A percentile compares a stretch with the other conserved stretches of the same genome.
phyloP scores from a whole-genome alignment of 1,284 basidiomycete genomes.

The Pseudozyma flocculosa region DNA sequence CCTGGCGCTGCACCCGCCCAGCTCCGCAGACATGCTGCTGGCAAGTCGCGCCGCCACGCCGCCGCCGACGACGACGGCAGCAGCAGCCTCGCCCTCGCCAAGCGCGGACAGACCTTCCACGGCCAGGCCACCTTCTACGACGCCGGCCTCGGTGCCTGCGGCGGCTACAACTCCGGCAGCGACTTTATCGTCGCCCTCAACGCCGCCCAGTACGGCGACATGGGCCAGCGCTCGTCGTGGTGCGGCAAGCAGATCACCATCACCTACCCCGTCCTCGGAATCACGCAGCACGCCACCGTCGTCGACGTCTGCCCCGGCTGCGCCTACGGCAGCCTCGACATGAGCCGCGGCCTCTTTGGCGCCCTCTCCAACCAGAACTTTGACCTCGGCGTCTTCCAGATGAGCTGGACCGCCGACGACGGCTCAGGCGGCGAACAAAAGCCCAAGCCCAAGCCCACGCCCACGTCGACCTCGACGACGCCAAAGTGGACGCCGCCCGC shows the following conservation, averaged over 20 bases:
- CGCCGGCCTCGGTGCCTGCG: slow-evolving; percentile 34
- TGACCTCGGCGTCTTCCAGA: slow-evolving; percentile 35
- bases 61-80: background rate
- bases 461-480: background rate
- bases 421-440: background rate
- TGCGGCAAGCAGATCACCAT: slow-evolving; percentile 72
- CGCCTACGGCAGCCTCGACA: slow-evolving; percentile 72
- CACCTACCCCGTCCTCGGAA: slow-evolving; percentile 58
- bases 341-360: slow-evolving; percentile 73
- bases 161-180: slow-evolving; percentile 16
- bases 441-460: background rate
- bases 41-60: too few relatives aligned
- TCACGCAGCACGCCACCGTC: slow-evolving; percentile 66
- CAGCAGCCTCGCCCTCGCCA: slow-evolving; percentile 2
- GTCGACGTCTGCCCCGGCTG: slow-evolving; percentile 74
- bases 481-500: background rate
- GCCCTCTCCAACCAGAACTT: slow-evolving; percentile 26
- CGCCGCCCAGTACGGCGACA: slow-evolving; percentile 29
- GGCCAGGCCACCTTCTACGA: slow-evolving; percentile 34
- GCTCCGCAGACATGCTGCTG: background rate
- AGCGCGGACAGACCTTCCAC: slow-evolving; percentile 14
- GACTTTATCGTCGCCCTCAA: slow-evolving; percentile 38
- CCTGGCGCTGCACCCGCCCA: background rate
- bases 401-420: slow-evolving; percentile 27
- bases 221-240: slow-evolving; percentile 17